Percentiles rank a stretch among this genome's conserved stretches.
Evolutionary conservation across 768 basidiomycete genomes (phyloP).

Genomic region (Macrolepiota fuliginosa): DNA sequence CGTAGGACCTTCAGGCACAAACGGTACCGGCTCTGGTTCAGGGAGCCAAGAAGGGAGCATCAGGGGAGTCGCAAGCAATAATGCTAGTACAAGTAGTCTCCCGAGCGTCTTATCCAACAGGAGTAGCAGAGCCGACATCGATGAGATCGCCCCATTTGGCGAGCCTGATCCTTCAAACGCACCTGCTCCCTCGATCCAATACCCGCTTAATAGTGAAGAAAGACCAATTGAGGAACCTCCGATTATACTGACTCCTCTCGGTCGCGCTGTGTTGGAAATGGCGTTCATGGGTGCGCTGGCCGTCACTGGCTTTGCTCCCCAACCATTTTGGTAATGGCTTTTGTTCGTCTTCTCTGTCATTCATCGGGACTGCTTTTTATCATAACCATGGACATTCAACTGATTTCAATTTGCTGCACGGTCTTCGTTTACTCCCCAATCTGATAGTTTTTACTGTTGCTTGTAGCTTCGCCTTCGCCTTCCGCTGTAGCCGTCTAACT

Average conservation of each 20-base stretch:
- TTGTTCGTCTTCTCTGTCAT: not conserved
- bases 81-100: conserved; percentile 14
- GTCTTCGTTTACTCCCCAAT: not conserved
- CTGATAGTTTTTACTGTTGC: not conserved
- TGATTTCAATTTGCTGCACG: not conserved
- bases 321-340: conserved; percentile 14
- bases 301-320: conserved; percentile 45
- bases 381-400: not conserved
- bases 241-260: conserved; percentile 47
- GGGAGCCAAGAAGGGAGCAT: not conserved
- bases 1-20: not conserved
- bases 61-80: not conserved
- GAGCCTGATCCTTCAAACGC: not conserved
- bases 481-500: conserved; percentile 3
- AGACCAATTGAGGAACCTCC: conserved; percentile 39
- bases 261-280: conserved; percentile 55
- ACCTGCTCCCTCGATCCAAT: not conserved
- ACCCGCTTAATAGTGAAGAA: conserved; percentile 18
- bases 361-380: conserved; percentile 3
- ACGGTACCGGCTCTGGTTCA: not conserved
- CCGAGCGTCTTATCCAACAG: conserved; percentile 2
- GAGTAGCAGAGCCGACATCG: not conserved
- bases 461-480: not conserved
- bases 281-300: conserved; percentile 53
- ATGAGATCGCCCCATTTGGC: conserved; percentile 7